Conservation (phyloP, 2,329 filamentous ascomycete genomes). For the Triangularia setosa region DNA sequence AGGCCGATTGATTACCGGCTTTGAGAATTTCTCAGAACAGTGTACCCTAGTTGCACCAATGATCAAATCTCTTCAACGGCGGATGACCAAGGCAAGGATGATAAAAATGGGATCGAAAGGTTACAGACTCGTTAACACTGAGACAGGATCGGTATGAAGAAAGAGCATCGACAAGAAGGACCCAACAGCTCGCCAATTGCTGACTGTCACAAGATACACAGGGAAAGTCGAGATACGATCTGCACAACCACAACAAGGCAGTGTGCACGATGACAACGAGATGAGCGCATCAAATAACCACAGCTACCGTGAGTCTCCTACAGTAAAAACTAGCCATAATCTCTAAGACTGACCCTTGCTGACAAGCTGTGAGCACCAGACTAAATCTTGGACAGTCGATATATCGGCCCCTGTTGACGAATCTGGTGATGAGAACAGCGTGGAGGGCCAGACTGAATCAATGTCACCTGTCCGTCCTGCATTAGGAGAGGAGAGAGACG, state of each 20-base stretch:
- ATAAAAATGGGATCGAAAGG: not conserved
- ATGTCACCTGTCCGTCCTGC: not conserved
- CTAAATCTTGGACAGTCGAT: not conserved
- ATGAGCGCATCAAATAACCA: not conserved
- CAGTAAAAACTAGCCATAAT: not conserved
- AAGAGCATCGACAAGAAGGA: not conserved
- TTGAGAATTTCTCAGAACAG: slow-evolving; percentile 41
- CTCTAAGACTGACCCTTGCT: not conserved
- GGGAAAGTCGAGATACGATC: not conserved
- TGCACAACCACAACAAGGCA: not conserved
- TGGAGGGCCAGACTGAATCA: not conserved
- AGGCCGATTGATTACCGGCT: slow-evolving; percentile 39
- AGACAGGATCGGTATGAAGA: not conserved
- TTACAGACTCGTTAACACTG: not conserved
- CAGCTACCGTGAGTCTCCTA: not conserved
- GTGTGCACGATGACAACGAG: not conserved
- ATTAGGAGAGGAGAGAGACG: not conserved
- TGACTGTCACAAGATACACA: not conserved
- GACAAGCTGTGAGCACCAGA: not conserved
- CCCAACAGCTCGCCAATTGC: not conserved
- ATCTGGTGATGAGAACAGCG: not conserved
- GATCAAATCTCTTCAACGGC: not conserved
- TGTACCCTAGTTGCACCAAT: slow-evolving; percentile 33
- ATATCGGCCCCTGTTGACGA: not conserved
- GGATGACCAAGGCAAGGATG: not conserved